A percentile compares a stretch with the other conserved stretches of the same genome.
Evolutionary conservation across 2,329 filamentous ascomycete genomes (phyloP).

Genomic region (Arthrobotrys musiformis): DNA sequence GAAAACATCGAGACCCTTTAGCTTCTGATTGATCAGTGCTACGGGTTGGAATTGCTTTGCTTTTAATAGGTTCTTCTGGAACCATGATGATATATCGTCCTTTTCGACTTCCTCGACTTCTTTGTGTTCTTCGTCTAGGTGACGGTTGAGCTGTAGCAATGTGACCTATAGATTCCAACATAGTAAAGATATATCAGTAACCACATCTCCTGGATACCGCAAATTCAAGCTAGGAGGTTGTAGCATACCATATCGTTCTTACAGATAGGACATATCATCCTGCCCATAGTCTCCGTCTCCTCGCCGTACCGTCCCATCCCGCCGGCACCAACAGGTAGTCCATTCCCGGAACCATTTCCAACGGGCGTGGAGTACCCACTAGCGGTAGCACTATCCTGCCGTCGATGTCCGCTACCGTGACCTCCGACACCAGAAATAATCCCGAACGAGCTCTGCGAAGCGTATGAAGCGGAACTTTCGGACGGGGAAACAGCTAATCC

Average conservation of each 20-base stretch:
- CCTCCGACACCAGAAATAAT: constrained; percentile 39
- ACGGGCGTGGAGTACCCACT: constrained; percentile 48
- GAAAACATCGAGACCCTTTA: constrained; percentile 91
- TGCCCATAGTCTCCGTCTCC: constrained; percentile 58
- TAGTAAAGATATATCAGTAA: not conserved
- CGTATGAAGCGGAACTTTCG: constrained; percentile 49
- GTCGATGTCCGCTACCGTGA: constrained; percentile 25
- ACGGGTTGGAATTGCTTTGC: constrained; percentile 93
- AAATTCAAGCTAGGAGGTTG: not conserved
- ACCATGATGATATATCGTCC: constrained; percentile 96
- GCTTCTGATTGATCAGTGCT: constrained; percentile 89
- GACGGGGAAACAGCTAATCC: constrained; percentile 47
- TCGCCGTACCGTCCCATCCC: constrained; percentile 34
- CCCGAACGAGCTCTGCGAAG: constrained; percentile 50
- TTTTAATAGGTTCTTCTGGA: constrained; percentile 91
- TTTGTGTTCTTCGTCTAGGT: constrained; percentile 88
- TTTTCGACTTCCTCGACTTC: constrained; percentile 88
- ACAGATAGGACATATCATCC: constrained; percentile 95
- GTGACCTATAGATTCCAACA: constrained; percentile 73
- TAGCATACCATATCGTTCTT: constrained; percentile 87
- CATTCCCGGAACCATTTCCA: constrained; percentile 38
- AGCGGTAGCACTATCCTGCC: constrained; percentile 39
- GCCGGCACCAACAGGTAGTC: constrained; percentile 20
- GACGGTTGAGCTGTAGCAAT: constrained; percentile 87
- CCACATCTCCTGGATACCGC: not conserved